These are phyloP conservation scores for Microdochium trichocladiopsis DNA, from an alignment of 2,329 filamentous ascomycete genomes.

Conservation along the genomic window DNA sequence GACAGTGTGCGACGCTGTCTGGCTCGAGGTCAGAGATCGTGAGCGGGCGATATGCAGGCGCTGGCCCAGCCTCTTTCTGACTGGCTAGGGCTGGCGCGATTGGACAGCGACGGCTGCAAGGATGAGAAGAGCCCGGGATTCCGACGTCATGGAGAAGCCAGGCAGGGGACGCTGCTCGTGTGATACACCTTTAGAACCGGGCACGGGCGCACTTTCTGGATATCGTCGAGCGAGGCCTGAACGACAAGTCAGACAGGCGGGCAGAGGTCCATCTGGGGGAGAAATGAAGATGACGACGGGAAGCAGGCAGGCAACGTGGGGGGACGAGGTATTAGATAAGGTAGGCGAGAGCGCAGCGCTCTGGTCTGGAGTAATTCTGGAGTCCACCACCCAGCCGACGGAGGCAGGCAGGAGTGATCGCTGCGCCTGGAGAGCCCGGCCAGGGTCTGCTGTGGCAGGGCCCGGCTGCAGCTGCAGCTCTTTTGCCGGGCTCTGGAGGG, in stretches of 20 bases:
- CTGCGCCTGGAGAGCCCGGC: too few species aligned
- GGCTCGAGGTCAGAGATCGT: constrained; percentile 4
- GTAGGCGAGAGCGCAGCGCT: background rate
- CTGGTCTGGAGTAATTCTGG: background rate
- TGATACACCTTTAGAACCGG: background rate
- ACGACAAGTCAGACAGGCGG: background rate
- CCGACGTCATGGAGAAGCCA: constrained; percentile 43
- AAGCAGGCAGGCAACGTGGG: background rate
- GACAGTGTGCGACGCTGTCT: background rate
- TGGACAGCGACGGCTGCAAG: constrained; percentile 47
- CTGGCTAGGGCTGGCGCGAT: constrained; percentile 10
- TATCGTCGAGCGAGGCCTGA: background rate
- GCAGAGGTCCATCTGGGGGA: background rate
- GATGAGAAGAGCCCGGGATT: constrained; percentile 52
- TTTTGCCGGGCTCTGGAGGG: too few species aligned
- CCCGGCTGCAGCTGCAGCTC: too few species aligned
- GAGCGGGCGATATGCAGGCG: background rate
- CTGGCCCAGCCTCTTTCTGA: constrained; percentile 4
- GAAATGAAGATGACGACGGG: background rate
- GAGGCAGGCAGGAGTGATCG: too few species aligned
- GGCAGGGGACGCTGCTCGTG: constrained; percentile 5
- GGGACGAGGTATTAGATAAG: background rate
- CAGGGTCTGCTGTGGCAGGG: too few species aligned
- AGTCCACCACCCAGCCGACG: background rate
- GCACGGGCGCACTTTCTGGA: background rate